Base-by-base conservation (phyloP, 768 basidiomycete genomes). In the Suillus placidus region DNA sequence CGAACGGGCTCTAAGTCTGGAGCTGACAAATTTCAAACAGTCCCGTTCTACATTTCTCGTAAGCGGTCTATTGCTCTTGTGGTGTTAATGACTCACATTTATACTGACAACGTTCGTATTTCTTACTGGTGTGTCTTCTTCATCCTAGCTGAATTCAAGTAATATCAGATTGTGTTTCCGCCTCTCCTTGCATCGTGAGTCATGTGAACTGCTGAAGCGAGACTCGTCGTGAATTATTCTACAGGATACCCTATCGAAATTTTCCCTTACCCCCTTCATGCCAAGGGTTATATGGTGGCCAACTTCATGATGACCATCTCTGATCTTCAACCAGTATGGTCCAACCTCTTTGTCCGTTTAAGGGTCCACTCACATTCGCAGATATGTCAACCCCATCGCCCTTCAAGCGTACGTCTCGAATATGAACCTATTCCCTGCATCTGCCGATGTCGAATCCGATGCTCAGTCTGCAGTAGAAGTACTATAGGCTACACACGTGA, bases 241-340 rank as follows among this genome's bases (percentile, higher is more conserved):
- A 43, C n/a, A 20, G 76, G 74, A 6, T 82, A 82, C 71, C 77
- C 77, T 0, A 71, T 83, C 37, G 83, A 84, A 67, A 82, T 82
- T 63, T 68, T 83, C 67, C 81, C 81, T 10, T 82, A 72, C 64
- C 65, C 74, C 37, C 70, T 82, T 38, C 78, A 80, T 60, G 80
- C 81, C 61, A 81, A 81, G 68, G 80, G 80, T 9, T 72, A 76
- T 38, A 72, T 74, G 16, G 73, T 81, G 13, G 80, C 80, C 67
- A 78, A 77, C 54, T 82, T 83, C 68, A 66, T 74, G 38, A 20
- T 80, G 56, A 80, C 79, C 6, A 65, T 70, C 81, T 26, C 73
- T 82, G 37, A 79, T 85, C 63, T 80, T 85, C 70, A 82, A 82
- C 69, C 79, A 81, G 73, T 77, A 72, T 67, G 73, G 77, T 68